Conservation (phyloP, 305 asterid genomes). For the Rubia tinctorum region DNA sequence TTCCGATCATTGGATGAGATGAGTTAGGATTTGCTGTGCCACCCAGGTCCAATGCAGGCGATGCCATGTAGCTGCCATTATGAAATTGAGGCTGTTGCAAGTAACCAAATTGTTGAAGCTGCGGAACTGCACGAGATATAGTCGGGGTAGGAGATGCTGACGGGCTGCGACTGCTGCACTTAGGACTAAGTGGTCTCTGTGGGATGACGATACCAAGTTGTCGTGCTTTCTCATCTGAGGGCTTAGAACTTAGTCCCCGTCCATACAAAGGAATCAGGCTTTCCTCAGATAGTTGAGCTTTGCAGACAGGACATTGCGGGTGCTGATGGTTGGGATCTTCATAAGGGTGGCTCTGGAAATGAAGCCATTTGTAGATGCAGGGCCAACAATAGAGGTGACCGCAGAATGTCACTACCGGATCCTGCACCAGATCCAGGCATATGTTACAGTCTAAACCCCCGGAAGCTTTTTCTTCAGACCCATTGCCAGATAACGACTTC, state of each 20-base stretch:
- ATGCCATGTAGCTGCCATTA: conserved; percentile 5
- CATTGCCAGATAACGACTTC: conserved; percentile 14
- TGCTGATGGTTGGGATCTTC: conserved; percentile 27
- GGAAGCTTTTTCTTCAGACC: conserved; percentile 30
- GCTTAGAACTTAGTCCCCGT: conserved; percentile 34
- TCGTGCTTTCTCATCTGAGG: conserved; percentile 23
- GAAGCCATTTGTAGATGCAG: conserved; percentile 33
- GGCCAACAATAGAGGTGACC: conserved; percentile 99
- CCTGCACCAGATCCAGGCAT: conserved; percentile 63
- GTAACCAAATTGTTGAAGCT: conserved; percentile 26
- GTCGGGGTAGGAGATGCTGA: conserved; percentile 21
- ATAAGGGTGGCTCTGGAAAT: conserved; percentile 7
- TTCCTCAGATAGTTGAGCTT: conserved; percentile 47
- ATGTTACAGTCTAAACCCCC: conserved; percentile 69
- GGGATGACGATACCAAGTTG: conserved; percentile 36
- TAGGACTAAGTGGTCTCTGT: conserved; percentile 45
- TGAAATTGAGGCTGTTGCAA: conserved; percentile 17
- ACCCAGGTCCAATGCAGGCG: conserved; percentile 24
- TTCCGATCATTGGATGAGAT: conserved; percentile 48
- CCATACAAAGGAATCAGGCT: conserved; percentile 73
- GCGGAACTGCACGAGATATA: conserved; percentile 24
- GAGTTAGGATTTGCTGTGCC: conserved; percentile 24
- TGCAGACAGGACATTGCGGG: conserved; percentile 78
- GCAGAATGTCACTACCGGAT: conserved; percentile 82
- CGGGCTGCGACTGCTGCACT: conserved; percentile 14